phyloP scores from a whole-genome alignment of 2,329 filamentous ascomycete species.

The Pseudohalonectria lignicola region DNA sequence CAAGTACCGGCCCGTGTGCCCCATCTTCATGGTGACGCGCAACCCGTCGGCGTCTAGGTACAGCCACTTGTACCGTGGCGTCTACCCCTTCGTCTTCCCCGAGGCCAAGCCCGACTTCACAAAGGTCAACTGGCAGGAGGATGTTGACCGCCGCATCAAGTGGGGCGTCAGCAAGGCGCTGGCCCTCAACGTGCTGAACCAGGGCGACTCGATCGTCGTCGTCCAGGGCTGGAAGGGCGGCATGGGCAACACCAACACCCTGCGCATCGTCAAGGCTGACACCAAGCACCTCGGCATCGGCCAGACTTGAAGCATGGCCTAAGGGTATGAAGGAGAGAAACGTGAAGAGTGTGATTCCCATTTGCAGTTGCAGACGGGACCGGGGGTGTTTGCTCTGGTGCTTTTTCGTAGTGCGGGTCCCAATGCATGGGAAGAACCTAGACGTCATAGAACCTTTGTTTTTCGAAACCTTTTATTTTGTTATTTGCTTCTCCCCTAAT shows the following conservation, averaged over 20 bases:
- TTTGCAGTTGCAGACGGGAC: too few relatives aligned
- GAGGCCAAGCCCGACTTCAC: slow-evolving; percentile 92
- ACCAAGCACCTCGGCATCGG: slow-evolving; percentile 47
- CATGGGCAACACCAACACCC: slow-evolving; percentile 84
- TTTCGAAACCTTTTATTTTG: too few relatives aligned
- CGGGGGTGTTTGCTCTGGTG: too few relatives aligned
- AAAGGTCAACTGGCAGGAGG: slow-evolving; percentile 93
- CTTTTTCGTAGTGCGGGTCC: too few relatives aligned
- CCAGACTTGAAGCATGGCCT: slow-evolving; percentile 17
- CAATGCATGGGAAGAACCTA: too few relatives aligned
- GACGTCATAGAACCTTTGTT: too few relatives aligned
- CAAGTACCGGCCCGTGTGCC: slow-evolving; percentile 98
- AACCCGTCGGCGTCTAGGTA: slow-evolving; percentile 77
- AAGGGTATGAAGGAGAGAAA: neutral
- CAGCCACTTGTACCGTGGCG: slow-evolving; percentile 90
- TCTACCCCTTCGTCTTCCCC: slow-evolving; percentile 93
- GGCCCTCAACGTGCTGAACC: slow-evolving; percentile 63
- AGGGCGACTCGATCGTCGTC: slow-evolving; percentile 67
- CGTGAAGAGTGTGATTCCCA: neutral
- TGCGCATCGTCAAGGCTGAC: slow-evolving; percentile 52
- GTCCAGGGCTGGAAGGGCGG: slow-evolving; percentile 88
- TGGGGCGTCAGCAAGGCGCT: slow-evolving; percentile 88
- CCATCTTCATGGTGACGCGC: slow-evolving; percentile 98
- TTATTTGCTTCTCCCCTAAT: too few relatives aligned
- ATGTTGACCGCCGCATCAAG: slow-evolving; percentile 94